Evolutionary conservation across 805 yeast genomes (phyloP).

Genomic region (Wickerhamiella kazuoi): DNA sequence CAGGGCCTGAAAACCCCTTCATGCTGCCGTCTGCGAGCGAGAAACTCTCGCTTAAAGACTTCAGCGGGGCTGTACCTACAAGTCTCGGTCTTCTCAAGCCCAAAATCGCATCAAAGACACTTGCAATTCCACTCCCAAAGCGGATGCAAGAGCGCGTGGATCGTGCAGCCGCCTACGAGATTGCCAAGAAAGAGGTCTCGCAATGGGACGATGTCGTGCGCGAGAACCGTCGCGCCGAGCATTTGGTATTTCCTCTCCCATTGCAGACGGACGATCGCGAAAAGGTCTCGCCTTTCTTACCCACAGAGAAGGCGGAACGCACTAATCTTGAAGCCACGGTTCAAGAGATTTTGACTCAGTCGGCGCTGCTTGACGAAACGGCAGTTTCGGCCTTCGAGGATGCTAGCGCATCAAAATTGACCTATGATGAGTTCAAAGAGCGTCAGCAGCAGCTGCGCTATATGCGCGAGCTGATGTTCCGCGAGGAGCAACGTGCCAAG

Average conservation of each 20-base stretch:
- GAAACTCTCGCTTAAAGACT: slow-evolving; percentile 56
- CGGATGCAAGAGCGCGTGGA: slow-evolving; percentile 74
- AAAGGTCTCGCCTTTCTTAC: slow-evolving; percentile 37
- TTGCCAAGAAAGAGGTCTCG: slow-evolving; percentile 68
- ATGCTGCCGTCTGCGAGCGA: slow-evolving; percentile 26
- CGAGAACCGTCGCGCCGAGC: slow-evolving; percentile 68
- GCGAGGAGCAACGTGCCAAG: slow-evolving; percentile 82
- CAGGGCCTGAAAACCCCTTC: slow-evolving; percentile 22
- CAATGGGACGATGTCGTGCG: slow-evolving; percentile 80
- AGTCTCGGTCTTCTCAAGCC: slow-evolving; percentile 6
- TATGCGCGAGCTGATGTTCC: slow-evolving; percentile 91
- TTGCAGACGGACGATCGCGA: slow-evolving; percentile 28
- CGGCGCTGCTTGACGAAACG: slow-evolving; percentile 52
- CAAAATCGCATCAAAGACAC: slow-evolving; percentile 24
- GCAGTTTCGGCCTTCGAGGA: slow-evolving; percentile 77
- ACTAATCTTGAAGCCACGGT: slow-evolving; percentile 50
- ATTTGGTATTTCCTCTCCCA: slow-evolving; percentile 51
- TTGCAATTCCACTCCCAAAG: slow-evolving; percentile 69
- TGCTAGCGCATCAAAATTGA: slow-evolving; percentile 60
- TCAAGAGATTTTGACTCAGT: slow-evolving; percentile 39
- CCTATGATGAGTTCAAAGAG: slow-evolving; percentile 60
- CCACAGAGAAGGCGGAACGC: slow-evolving; percentile 22
- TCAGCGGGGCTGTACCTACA: slow-evolving; percentile 30
- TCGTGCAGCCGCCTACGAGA: slow-evolving; percentile 75
- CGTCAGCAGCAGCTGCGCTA: slow-evolving; percentile 68